Base-by-base conservation (phyloP, 164 flowering plant genomes). In the Platanus orientalis region DNA sequence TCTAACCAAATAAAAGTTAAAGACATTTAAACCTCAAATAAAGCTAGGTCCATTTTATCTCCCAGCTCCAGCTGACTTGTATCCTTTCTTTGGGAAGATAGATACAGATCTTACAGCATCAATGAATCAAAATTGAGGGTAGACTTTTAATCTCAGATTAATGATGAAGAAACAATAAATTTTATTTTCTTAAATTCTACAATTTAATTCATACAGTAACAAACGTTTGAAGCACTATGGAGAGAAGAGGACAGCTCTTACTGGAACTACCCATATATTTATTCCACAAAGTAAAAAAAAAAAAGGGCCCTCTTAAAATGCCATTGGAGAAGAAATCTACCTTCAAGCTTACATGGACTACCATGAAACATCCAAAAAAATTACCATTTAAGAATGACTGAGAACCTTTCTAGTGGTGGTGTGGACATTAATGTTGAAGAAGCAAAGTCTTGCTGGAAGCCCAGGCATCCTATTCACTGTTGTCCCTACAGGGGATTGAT, bases 381-480 rank as follows among this genome's bases (percentile, higher is more conserved):
- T 23, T 19, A 12, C n/a, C 14, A 24, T 10, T 84, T 66, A 93
- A 65, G 98, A 91, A 45, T 91, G 96, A 70, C 99, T 97, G 52
- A 83, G 80, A 32, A 94, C 92, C 67, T 64, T 85, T 27, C 99
- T 96, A 0, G 96, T 87, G 30, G 84, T 54, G 1, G 89, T 84
- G 74, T 91, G 92, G 9, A 94, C 67, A 69, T 94, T 97, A 51
- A 94, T 91, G 49, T 94, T 97, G 50, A 83, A 94, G 72, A 91
- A 94, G 83, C 96, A 94, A 48, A 97, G 99, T 64, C 99, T 80
- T 11, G 99, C 91, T 0, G 84, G 99, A 66, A 94, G 95, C 19
- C 99, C 97, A 1, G 99, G 99, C 99, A 94, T 94, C 11, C 97
- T 94, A 61, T 92, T 88, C 99, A 91, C n/a, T n/a, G n/a, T 94